A percentile compares a stretch with the other conserved stretches of the same genome.
phyloP scores from a whole-genome alignment of 2,329 filamentous ascomycete genomes.

The Botryotinia narcissicola region DNA sequence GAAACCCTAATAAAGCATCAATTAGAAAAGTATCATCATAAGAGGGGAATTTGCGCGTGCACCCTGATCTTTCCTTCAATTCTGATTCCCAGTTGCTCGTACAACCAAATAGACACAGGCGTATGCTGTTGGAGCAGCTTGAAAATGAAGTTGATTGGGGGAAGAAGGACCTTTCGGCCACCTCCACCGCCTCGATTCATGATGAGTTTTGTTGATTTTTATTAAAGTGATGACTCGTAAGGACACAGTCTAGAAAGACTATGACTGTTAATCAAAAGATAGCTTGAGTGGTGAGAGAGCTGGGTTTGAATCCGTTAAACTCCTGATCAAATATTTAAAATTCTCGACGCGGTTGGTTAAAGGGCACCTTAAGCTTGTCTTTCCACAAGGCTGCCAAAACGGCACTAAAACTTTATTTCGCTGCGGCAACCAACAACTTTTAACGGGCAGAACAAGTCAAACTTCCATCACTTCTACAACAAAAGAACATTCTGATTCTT shows the following conservation, averaged over 20 bases:
- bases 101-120: constrained; percentile 92
- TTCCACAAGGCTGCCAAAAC: constrained; percentile 17
- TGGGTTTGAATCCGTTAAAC: constrained; percentile 15
- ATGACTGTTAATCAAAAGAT: neutral
- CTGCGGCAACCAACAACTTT: constrained; percentile 17
- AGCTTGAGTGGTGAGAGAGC: neutral
- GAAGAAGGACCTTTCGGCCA: constrained; percentile 66
- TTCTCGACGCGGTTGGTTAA: constrained; percentile 12
- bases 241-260: neutral
- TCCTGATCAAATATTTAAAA: constrained; percentile 10
- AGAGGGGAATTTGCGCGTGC: constrained; percentile 38
- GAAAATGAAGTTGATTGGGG: constrained; percentile 87
- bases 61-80: constrained; percentile 97
- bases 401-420: constrained; percentile 22
- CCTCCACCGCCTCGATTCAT: constrained; percentile 41
- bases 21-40: constrained; percentile 24
- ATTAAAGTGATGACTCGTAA: neutral
- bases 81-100: constrained; percentile 88
- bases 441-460: neutral
- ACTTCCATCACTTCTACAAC: neutral
- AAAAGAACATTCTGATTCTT: constrained; percentile 19
- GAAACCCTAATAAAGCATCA: constrained; percentile 65
- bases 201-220: constrained; percentile 18
- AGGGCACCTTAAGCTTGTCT: neutral
- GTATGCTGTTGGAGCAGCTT: constrained; percentile 77